Evolutionary conservation across 2,329 filamentous ascomycete species (phyloP).

Genomic region (Penicillium sp.): DNA sequence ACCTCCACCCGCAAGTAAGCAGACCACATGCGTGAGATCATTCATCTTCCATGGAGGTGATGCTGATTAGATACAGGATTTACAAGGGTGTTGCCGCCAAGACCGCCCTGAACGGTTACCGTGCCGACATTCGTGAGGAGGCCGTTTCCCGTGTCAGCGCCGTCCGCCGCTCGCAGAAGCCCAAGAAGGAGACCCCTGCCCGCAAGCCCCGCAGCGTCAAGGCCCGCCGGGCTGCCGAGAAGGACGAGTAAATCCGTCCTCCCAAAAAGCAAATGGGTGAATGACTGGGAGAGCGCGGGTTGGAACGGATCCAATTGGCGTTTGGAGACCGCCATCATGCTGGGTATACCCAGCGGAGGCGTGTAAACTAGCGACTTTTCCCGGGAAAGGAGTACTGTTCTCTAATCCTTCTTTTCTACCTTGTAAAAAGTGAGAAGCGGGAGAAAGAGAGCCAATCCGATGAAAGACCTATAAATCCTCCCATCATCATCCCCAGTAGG

Average conservation of each 20-base stretch:
- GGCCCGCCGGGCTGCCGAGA: conserved; percentile 66
- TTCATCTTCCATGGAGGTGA: background rate
- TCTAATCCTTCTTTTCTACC: background rate
- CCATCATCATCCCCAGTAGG: background rate
- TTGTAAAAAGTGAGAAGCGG: background rate
- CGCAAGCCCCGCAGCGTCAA: conserved; percentile 77
- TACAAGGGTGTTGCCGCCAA: conserved; percentile 85
- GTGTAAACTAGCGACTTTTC: background rate
- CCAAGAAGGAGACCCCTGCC: conserved; percentile 73
- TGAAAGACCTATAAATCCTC: background rate
- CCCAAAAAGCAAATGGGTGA: background rate
- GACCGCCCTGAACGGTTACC: conserved; percentile 84
- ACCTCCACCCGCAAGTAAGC: conserved; percentile 79
- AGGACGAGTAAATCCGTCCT: conserved; percentile 34
- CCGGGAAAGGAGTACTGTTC: background rate
- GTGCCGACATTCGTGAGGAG: conserved; percentile 70
- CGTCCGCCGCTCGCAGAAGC: conserved; percentile 75
- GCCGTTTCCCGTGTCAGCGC: conserved; percentile 87
- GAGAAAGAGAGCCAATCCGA: background rate
- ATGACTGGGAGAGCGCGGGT: background rate
- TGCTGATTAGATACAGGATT: conserved; percentile 58
- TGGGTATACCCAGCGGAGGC: background rate
- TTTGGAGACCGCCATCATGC: background rate
- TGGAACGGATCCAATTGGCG: background rate
- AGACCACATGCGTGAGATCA: background rate